Conservation (phyloP, 306 rosid species). For the Macrotyloma uniflorum region DNA sequence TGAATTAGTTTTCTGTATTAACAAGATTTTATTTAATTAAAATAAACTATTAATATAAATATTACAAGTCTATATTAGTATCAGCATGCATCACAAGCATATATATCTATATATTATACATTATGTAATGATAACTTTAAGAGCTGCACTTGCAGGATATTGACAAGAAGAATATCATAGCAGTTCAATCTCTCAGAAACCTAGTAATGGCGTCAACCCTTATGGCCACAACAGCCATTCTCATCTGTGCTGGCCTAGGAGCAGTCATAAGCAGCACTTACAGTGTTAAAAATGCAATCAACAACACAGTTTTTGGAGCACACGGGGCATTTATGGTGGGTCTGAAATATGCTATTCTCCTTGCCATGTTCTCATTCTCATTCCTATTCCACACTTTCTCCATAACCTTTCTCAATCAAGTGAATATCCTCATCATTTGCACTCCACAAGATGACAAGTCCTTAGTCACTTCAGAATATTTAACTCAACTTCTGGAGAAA, state of each 20-base stretch:
- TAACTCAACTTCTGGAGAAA: slow-evolving; percentile 14
- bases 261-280: slow-evolving; percentile 39
- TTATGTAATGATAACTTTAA: too few relatives aligned
- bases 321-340: slow-evolving; percentile 1
- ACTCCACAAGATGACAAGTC: slow-evolving; percentile 28
- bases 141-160: slow-evolving; percentile 35
- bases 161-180: slow-evolving; percentile 4
- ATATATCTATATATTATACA: too few relatives aligned
- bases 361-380: slow-evolving; percentile 1
- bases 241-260: slow-evolving; percentile 36
- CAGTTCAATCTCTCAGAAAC: slow-evolving; percentile 30
- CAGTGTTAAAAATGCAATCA: slow-evolving; percentile 13
- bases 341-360: slow-evolving; percentile 6
- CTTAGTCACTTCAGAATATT: slow-evolving; percentile 21
- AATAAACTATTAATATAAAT: too few relatives aligned
- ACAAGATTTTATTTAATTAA: too few relatives aligned
- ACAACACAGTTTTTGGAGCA: slow-evolving; percentile 26
- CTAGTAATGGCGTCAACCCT: slow-evolving; percentile 28
- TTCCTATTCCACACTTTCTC: slow-evolving; percentile 17
- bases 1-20: too few relatives aligned
- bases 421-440: slow-evolving; percentile 33
- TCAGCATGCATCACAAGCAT: too few relatives aligned
- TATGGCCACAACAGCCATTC: slow-evolving; percentile 33
- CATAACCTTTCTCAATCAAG: not conserved
- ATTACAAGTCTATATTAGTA: too few relatives aligned